Evolutionary conservation across 108 stramenopile species (phyloP), one percentile per base, ranked within the genome.

Genomic region (Skeletonema grethae): DNA sequence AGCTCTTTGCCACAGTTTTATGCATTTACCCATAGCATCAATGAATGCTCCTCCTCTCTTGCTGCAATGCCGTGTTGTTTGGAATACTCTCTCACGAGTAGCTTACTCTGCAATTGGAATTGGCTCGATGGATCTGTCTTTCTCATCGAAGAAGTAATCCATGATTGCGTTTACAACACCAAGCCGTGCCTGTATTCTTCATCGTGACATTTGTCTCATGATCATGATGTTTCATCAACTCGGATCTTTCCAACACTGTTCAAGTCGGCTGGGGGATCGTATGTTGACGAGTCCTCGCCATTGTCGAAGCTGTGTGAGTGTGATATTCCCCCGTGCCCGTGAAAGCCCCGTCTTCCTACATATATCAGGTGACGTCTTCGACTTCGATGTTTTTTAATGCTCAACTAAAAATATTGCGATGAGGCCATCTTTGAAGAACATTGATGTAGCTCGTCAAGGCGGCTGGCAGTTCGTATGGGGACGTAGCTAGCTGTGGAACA

Each of bases 81-180:
- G 29, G 59, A 60, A 24, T n/a, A 60, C n/a, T n/a, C 28, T 30
- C 24, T 30, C 29, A 15, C 35, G 30, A 7, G 38, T 2, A 8
- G 7, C 35, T 11, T 38, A 13, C 36, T 46, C 43, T 13, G 36
- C 43, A 0, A 1, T 7, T 11, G 63, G 6, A 20, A 64, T 12
- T 13, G 7, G 13, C 63, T 64, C 63, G 3, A 64, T 25, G 24
- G 20, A 18, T 28, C n/a, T 8, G 1, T 64, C 63, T 3, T 29
- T 20, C 10, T 9, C 10, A 25, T 64, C 63, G 9, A 64, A 18
- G 8, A 64, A 28, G 36, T 25, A 46, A 25, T 41, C 43, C 16
- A n/a, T 16, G 5, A 43, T 24, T 10, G 10, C 25, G 48, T 64
- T 64, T 5, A 43, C 63, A 43, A 64, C 25, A 29, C 63, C 63